A percentile compares a stretch with the other conserved stretches of the same genome.
Evolutionary conservation across 306 rosid genomes (phyloP).

Genomic region (Prosopis cineraria): DNA sequence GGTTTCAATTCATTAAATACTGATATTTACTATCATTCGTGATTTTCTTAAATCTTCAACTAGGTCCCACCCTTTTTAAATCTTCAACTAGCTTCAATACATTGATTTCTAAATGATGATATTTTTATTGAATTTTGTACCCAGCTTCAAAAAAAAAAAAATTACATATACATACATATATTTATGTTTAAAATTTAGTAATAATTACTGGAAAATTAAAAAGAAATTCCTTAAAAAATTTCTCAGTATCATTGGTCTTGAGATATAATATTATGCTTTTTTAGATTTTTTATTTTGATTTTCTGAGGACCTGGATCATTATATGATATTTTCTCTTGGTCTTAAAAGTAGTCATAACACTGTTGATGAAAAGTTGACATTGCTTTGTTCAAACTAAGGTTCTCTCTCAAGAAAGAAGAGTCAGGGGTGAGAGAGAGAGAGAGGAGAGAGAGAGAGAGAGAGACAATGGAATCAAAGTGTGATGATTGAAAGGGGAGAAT

Average conservation of each 20-base stretch:
- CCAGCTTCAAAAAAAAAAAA: background rate
- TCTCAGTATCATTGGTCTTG: background rate
- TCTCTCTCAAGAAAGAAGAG: background rate
- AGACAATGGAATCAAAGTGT: constrained; percentile 12
- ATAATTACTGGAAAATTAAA: background rate
- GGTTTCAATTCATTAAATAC: constrained; percentile 4
- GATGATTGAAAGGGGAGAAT: constrained; percentile 23
- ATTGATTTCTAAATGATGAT: background rate
- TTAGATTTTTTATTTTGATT: background rate
- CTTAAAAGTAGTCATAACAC: background rate
- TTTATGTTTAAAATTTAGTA: background rate
- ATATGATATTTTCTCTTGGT: background rate
- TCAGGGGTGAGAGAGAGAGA: background rate
- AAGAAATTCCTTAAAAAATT: background rate
- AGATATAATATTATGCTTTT: background rate
- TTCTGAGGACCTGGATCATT: background rate
- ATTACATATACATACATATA: too few species aligned
- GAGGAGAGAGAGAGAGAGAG: background rate
- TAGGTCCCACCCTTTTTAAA: background rate
- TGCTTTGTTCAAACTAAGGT: background rate
- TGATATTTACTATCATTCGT: background rate
- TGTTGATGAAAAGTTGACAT: background rate
- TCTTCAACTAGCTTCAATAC: too few species aligned
- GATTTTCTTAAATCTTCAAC: background rate
- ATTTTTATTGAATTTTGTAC: background rate